Evolutionary conservation across 1,284 basidiomycete genomes (phyloP).

Genomic region (Tremellales sp.): DNA sequence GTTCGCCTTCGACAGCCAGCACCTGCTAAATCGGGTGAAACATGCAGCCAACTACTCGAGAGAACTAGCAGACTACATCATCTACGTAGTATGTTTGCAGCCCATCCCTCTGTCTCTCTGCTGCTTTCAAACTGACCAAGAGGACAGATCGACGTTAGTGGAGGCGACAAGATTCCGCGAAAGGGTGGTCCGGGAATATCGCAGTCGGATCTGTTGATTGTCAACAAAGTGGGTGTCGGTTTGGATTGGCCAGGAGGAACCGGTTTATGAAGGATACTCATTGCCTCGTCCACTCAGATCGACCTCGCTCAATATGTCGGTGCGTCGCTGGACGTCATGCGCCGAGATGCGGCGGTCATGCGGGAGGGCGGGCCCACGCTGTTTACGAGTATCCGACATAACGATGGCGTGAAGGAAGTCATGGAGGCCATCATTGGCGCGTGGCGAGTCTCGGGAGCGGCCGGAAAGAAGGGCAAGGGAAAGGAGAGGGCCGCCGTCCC

Average conservation of each 20-base stretch:
- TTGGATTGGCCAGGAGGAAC: background rate
- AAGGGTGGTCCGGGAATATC: constrained; percentile 98
- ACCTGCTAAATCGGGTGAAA: background rate
- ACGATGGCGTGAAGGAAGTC: constrained; percentile 76
- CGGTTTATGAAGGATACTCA: background rate
- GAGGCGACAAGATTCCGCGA: constrained; percentile 96
- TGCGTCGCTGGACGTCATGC: constrained; percentile 93
- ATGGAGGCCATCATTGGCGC: constrained; percentile 78
- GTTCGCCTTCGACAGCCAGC: background rate
- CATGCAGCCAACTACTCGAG: constrained; percentile 82
- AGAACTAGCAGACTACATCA: constrained; percentile 95
- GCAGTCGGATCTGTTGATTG: constrained; percentile 80
- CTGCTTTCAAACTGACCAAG: background rate
- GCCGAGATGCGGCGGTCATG: constrained; percentile 86
- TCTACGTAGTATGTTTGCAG: constrained; percentile 71
- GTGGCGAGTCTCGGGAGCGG: constrained; percentile 62
- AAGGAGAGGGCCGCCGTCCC: constrained; percentile 21
- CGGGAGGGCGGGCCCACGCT: constrained; percentile 90
- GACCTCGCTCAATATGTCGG: constrained; percentile 90
- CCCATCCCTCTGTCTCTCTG: constrained; percentile 14
- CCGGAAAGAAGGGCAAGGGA: constrained; percentile 33
- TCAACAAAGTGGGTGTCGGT: constrained; percentile 73
- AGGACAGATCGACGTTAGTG: constrained; percentile 63
- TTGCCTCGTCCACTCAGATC: constrained; percentile 56
- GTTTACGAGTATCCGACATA: constrained; percentile 81